Base-by-base conservation (phyloP, 306 rosid species). In the Lagenaria siceraria region DNA sequence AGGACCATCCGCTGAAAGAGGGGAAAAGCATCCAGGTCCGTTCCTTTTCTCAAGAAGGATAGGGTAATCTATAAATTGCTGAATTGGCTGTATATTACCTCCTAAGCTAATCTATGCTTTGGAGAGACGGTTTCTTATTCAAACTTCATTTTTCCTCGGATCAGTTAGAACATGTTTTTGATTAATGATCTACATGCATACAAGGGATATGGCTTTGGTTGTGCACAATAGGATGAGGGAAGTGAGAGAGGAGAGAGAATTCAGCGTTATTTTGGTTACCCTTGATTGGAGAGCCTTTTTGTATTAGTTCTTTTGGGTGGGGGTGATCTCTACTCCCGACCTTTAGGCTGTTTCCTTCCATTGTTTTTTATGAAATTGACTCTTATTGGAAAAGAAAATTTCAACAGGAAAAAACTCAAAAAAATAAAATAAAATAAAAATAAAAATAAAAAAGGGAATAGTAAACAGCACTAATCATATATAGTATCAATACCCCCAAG, bases 21-120 rank as follows among this genome's bases (percentile, higher is more conserved):
- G 49, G 49, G 96, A 89, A 29, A 85, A 93, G 73, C 97, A 93
- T 84, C 78, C 97, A 89, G 99, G 99, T 96, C 79, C 66, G 80
- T 84, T 72, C 38, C 59, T 22, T 78, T 64, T 31, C 49, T 31
- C 63, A 21, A 71, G 62, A 59, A 73, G 74, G 78, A 79, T 75
- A 86, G 78, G 75, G 73, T 81, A 58, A 42, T 22, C 79, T 76
- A 14, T 76, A 59, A 58, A 59, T 46, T 76, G 58, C 27, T 76
- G 42, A 76, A 40, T 29, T 73, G 61, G 77, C 29, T 31, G 58
- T 29, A 73, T 51, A 49, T 72, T 25, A 25, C 76, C 76, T 71
- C 40, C 68, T 36, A 22, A 36, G 53, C 68, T 75, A 46, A 43
- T 48, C 38, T 71, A 8, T 71, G 58, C 59, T 25, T 42, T 25